phyloP scores from a whole-genome alignment of 164 flowering plant genomes.

The Macadamia integrifolia region DNA sequence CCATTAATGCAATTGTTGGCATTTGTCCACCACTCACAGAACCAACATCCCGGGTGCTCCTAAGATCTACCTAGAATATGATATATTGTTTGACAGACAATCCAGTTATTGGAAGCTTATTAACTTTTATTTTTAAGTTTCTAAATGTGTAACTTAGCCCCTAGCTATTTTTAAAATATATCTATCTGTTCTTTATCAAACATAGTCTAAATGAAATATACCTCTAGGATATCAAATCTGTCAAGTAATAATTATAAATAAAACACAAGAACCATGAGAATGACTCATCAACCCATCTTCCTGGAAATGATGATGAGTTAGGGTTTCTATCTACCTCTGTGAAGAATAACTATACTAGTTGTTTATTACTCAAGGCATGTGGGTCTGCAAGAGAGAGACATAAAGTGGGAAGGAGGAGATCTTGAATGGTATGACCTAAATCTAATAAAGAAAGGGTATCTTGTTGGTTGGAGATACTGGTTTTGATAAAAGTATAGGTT shows the following conservation, averaged over 20 bases:
- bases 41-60: slow-evolving; percentile 42
- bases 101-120: slow-evolving; percentile 10
- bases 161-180: slow-evolving; percentile 4
- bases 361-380: no score
- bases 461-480: background rate
- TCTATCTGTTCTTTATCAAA: background rate
- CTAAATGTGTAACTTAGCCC: slow-evolving; percentile 3
- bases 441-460: slow-evolving; percentile 1
- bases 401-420: background rate
- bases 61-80: slow-evolving; percentile 40
- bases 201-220: background rate
- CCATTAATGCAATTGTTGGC: slow-evolving; percentile 21
- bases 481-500: background rate
- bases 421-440: background rate
- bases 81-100: slow-evolving; percentile 14
- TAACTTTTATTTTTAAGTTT: slow-evolving; percentile 5
- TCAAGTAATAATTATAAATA: background rate
- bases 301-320: slow-evolving; percentile 10
- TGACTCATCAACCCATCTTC: slow-evolving; percentile 2
- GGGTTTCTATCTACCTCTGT: slow-evolving; percentile 7
- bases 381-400: background rate
- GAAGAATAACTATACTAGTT: background rate
- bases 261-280: background rate
- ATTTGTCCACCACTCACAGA: slow-evolving; percentile 20
- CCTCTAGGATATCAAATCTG: background rate